Evolutionary conservation across 139 green algal genomes (phyloP).

Genomic region (Chlamydomonas asymmetrica): DNA sequence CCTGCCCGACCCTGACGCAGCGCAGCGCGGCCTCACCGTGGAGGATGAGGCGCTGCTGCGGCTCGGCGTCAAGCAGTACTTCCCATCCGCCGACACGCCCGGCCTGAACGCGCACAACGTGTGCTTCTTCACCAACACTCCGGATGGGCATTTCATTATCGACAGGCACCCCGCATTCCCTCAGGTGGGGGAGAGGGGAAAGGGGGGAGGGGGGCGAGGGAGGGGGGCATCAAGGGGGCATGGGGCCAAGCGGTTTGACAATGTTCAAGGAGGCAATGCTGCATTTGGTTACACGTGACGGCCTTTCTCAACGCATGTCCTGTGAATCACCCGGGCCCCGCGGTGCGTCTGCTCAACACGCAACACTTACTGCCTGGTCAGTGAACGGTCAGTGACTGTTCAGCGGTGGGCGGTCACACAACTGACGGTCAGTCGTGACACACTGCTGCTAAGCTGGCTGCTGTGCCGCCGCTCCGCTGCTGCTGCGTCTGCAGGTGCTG

Average conservation of each 20-base stretch:
- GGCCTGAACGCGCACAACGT: conserved; percentile 37
- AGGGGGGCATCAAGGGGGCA: background rate
- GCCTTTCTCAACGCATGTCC: background rate
- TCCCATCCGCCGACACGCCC: conserved; percentile 45
- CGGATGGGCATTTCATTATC: conserved; percentile 78
- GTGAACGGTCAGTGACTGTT: background rate
- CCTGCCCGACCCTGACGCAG: conserved; percentile 36
- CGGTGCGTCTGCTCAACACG: background rate
- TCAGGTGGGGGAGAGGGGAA: conserved; percentile 50
- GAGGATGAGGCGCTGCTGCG: conserved; percentile 56
- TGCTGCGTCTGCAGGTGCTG: conserved; percentile 59
- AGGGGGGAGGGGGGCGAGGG: background rate
- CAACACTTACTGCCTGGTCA: background rate
- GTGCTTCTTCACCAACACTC: conserved; percentile 86
- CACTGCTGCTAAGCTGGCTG: background rate
- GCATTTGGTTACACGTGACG: background rate
- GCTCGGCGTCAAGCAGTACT: conserved; percentile 38
- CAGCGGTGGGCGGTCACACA: too few species aligned
- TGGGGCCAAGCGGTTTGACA: background rate
- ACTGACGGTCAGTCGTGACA: too few species aligned
- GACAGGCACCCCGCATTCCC: conserved; percentile 65
- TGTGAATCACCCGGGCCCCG: background rate
- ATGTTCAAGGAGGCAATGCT: background rate
- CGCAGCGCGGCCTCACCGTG: conserved; percentile 32
- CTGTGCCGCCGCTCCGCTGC: background rate